These are phyloP conservation scores for Polytolypa hystricis DNA, from an alignment of 2,329 filamentous ascomycete species.

Conservation along the genomic window DNA sequence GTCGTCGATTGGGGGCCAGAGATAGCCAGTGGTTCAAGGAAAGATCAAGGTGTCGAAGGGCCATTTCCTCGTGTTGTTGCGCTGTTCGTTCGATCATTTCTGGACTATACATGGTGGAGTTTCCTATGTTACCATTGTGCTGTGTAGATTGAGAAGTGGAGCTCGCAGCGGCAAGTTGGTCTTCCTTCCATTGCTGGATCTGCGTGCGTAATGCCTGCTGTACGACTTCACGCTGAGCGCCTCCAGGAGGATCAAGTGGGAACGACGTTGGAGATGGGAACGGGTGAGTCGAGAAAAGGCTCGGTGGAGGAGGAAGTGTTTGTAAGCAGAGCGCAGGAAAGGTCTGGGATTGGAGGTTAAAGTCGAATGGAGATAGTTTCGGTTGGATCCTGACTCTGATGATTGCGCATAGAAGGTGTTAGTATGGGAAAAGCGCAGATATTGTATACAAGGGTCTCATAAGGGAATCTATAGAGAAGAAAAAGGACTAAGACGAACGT, in stretches of 20 bases:
- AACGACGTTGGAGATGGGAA: conserved; percentile 70
- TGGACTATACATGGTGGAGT: conserved; percentile 20
- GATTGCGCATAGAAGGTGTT: too few relatives aligned
- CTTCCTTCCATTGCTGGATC: conserved; percentile 54
- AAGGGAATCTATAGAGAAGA: conserved; percentile 1
- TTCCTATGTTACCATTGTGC: conserved; percentile 4
- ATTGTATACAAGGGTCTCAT: background rate
- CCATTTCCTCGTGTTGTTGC: conserved; percentile 54
- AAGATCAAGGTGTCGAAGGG: conserved; percentile 63
- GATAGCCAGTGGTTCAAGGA: conserved; percentile 67
- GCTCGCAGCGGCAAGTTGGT: conserved; percentile 20
- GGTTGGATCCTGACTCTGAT: conserved; percentile 34
- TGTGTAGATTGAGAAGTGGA: conserved; percentile 11
- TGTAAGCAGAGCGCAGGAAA: conserved; percentile 78
- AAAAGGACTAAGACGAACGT: conserved; percentile 46
- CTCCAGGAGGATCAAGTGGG: conserved; percentile 64
- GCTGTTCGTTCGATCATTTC: conserved; percentile 37
- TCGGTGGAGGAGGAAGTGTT: conserved; percentile 68
- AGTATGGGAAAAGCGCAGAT: too few relatives aligned
- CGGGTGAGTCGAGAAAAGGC: conserved; percentile 69
- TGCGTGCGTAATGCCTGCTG: conserved; percentile 55
- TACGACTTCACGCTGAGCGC: conserved; percentile 63
- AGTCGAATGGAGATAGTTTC: conserved; percentile 50
- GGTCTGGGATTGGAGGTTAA: conserved; percentile 73
- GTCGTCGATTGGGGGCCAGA: conserved; percentile 45